Percentiles rank a stretch among this genome's conserved stretches.
Evolutionary conservation across 768 basidiomycete species (phyloP).

Genomic region (Pleurotus sapidus): DNA sequence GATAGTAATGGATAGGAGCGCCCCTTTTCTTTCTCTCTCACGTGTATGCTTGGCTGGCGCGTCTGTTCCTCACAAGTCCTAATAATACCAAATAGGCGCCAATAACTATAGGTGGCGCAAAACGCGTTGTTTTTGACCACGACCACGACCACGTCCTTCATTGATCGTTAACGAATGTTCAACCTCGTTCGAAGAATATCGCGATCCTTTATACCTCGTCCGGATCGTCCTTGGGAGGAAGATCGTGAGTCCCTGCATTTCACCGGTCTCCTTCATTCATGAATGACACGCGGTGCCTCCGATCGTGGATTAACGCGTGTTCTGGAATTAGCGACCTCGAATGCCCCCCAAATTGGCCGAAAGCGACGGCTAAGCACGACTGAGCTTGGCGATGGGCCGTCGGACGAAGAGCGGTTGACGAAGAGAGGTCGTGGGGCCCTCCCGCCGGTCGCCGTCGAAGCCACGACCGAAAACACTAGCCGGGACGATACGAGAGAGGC

Average conservation of each 20-base stretch:
- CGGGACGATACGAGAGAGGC: slow-evolving; percentile 14
- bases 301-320: slow-evolving; percentile 21
- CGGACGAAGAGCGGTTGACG: slow-evolving; percentile 35
- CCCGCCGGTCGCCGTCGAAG: slow-evolving; percentile 24
- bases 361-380: slow-evolving; percentile 63
- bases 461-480: slow-evolving; percentile 18
- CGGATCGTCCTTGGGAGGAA: slow-evolving; percentile 75
- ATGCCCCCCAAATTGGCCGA: slow-evolving; percentile 63
- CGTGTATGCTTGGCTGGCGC: too few species aligned
- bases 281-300: background rate
- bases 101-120: background rate
- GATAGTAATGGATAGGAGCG: too few species aligned
- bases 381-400: slow-evolving; percentile 38
- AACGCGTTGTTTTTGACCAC: background rate
- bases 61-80: too few species aligned
- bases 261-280: slow-evolving; percentile 10
- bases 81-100: too few species aligned
- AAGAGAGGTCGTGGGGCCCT: slow-evolving; percentile 47
- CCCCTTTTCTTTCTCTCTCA: too few species aligned
- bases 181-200: slow-evolving; percentile 71
- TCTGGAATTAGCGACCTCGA: slow-evolving; percentile 60
- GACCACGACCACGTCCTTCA: background rate
- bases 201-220: slow-evolving; percentile 62
- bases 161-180: slow-evolving; percentile 47
- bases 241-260: slow-evolving; percentile 51